Conservation (phyloP, 2,329 filamentous ascomycete species). For the Talaromyces sp. region DNA sequence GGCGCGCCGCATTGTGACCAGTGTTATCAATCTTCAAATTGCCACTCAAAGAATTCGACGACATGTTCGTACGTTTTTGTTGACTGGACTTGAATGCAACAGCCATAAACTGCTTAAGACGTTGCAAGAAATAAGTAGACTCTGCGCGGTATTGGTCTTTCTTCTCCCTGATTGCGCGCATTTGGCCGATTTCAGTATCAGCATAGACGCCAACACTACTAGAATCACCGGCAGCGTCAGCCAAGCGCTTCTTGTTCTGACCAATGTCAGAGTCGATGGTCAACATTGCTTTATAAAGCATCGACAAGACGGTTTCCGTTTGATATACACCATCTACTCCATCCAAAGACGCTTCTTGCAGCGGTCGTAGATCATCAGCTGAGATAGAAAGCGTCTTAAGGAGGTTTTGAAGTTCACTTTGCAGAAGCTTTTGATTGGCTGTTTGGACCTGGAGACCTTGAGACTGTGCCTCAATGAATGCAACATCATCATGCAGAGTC, state of each 20-base stretch:
- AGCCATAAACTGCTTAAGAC: slow-evolving; percentile 77
- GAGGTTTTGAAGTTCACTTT: slow-evolving; percentile 83
- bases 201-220: slow-evolving; percentile 57
- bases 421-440: slow-evolving; percentile 90
- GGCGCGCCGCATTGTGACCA: slow-evolving; percentile 69
- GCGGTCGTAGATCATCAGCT: slow-evolving; percentile 66
- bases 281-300: slow-evolving; percentile 85
- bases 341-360: slow-evolving; percentile 71
- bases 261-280: slow-evolving; percentile 85
- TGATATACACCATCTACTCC: slow-evolving; percentile 67
- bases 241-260: slow-evolving; percentile 49
- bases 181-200: slow-evolving; percentile 73
- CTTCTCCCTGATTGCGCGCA: slow-evolving; percentile 93
- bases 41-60: slow-evolving; percentile 44
- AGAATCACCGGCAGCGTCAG: slow-evolving; percentile 40
- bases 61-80: slow-evolving; percentile 63
- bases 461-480: slow-evolving; percentile 94
- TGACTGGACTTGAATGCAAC: slow-evolving; percentile 75
- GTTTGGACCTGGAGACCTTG: slow-evolving; percentile 96
- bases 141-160: slow-evolving; percentile 82
- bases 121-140: slow-evolving; percentile 70
- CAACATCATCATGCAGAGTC: slow-evolving; percentile 92
- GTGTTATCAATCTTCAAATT: slow-evolving; percentile 63
- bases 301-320: slow-evolving; percentile 73
- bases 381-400: slow-evolving; percentile 89